Evolutionary conservation across 108 stramenopile species (phyloP).

Genomic region (Nitzschia sp.): DNA sequence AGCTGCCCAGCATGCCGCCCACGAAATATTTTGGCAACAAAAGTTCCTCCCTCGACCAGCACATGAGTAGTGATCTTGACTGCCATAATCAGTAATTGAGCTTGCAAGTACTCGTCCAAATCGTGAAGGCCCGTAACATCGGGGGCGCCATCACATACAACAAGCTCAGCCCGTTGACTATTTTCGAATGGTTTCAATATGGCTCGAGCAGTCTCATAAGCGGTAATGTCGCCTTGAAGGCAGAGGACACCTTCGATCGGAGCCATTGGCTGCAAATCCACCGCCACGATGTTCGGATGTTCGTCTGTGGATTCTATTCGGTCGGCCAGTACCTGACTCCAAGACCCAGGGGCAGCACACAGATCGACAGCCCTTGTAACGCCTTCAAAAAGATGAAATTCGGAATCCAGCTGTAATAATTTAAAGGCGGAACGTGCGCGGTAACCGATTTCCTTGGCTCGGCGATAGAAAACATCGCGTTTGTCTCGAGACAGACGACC

Average conservation of each 20-base stretch:
- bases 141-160: slow-evolving; percentile 99
- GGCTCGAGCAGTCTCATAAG: slow-evolving; percentile 68
- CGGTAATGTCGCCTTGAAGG: slow-evolving; percentile 96
- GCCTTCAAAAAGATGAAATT: slow-evolving; percentile 86
- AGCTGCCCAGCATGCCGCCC: slow-evolving; percentile 90
- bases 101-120: slow-evolving; percentile 90
- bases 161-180: slow-evolving; percentile 83
- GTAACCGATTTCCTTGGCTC: slow-evolving; percentile 95
- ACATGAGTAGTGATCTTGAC: slow-evolving; percentile 92
- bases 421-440: slow-evolving; percentile 98
- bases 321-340: slow-evolving; percentile 92
- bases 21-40: slow-evolving; percentile 99
- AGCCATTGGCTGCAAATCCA: slow-evolving; percentile 98
- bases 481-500: slow-evolving; percentile 91
- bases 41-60: slow-evolving; percentile 82
- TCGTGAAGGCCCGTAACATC: slow-evolving; percentile 97
- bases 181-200: slow-evolving; percentile 79
- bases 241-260: slow-evolving; percentile 91
- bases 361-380: slow-evolving; percentile 89
- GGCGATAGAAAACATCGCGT: slow-evolving; percentile 97
- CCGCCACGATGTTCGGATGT: slow-evolving; percentile 81
- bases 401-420: slow-evolving; percentile 95
- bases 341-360: slow-evolving; percentile 98
- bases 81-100: slow-evolving; percentile 91
- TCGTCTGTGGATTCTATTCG: slow-evolving; percentile 43